These are phyloP conservation scores for Mallotus repandus DNA, from an alignment of 441 rosid genomes.

Conservation along the genomic window DNA sequence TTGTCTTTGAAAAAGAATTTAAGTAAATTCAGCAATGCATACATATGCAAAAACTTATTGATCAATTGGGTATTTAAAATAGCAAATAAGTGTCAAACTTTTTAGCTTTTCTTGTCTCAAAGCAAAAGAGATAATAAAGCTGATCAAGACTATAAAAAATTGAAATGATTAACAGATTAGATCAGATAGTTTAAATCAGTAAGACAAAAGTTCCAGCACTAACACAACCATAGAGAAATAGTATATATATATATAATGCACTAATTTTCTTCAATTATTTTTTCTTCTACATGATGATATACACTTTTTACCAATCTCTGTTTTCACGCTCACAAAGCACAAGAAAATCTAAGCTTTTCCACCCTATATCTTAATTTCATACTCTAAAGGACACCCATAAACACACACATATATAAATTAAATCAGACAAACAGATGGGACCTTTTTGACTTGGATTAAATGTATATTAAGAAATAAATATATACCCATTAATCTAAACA, in stretches of 20 bases:
- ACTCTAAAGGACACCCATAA: slow-evolving; percentile 17
- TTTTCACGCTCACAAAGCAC: slow-evolving; percentile 43
- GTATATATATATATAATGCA: not conserved
- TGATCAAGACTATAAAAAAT: slow-evolving; percentile 6
- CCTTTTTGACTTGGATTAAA: slow-evolving; percentile 29
- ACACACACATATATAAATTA: not conserved
- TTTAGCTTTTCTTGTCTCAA: not conserved
- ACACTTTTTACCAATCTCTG: slow-evolving; percentile 12
- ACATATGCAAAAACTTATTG: not conserved
- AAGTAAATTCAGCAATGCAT: not conserved
- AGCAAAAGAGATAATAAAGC: slow-evolving; percentile 9
- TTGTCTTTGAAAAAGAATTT: too few species aligned
- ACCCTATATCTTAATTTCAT: slow-evolving; percentile 8
- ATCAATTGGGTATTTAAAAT: too few species aligned
- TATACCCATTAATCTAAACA: slow-evolving; percentile 8
- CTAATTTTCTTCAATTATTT: not conserved
- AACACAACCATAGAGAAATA: slow-evolving; percentile 8
- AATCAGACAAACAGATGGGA: slow-evolving; percentile 28
- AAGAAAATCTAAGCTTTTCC: slow-evolving; percentile 38
- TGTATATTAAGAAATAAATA: not conserved
- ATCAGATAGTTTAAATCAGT: slow-evolving; percentile 24
- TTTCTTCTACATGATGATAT: slow-evolving; percentile 1
- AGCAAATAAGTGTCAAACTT: too few species aligned
- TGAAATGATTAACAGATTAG: slow-evolving; percentile 11
- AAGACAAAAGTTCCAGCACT: slow-evolving; percentile 30